Base-by-base conservation (phyloP, 352 stramenopile species). In the Phytophthora podocarpi region DNA sequence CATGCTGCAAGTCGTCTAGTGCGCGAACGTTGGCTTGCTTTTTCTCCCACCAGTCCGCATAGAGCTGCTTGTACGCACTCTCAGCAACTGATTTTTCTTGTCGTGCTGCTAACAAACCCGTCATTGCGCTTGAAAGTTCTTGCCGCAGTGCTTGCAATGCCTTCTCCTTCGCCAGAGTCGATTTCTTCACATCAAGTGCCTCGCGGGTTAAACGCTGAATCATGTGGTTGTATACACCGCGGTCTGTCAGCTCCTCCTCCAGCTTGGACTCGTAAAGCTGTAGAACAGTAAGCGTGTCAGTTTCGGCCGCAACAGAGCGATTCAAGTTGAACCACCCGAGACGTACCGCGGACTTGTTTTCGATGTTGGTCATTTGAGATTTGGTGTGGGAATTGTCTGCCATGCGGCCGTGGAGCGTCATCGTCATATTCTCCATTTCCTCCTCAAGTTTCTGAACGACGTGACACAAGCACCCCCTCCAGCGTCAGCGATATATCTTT, bases 171-270 rank as follows among this genome's bases (percentile, higher is more conserved):
- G 78, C 71, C 13, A 87, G 36, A 23, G 79, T 90, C 13, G 65
- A 52, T 42, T 93, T 93, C 65, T 90, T 93, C 16, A 79, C 73
- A 1, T 61, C 59, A 0, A 89, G 59, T 6, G 83, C 77, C 43
- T 94, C 85, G 16, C 67, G 69, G 5, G 78, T 72, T 21, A 94
- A 55, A 5, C 85, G 81, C 36, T 91, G 71, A 60, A 94, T 91
- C 85, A 91, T 94, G 62, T 94, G 82, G 32, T 74, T 91, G 68
- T 92, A 94, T 37, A 94, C 80, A 9, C 82, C 81, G 6, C 76
- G 75, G 26, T 93, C 85, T 0, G 67, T 71, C 12, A 90, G 48
- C 51, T 93, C 85, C 43, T 91, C 85, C 4, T 90, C 85, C 5
- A 93, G 60, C 36, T 91, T 91, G 21, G 84, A 82, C 24, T 93